These are phyloP conservation scores for Ophiostoma sp. DNA, from an alignment of 2,329 filamentous ascomycete species.

Conservation along the genomic window DNA sequence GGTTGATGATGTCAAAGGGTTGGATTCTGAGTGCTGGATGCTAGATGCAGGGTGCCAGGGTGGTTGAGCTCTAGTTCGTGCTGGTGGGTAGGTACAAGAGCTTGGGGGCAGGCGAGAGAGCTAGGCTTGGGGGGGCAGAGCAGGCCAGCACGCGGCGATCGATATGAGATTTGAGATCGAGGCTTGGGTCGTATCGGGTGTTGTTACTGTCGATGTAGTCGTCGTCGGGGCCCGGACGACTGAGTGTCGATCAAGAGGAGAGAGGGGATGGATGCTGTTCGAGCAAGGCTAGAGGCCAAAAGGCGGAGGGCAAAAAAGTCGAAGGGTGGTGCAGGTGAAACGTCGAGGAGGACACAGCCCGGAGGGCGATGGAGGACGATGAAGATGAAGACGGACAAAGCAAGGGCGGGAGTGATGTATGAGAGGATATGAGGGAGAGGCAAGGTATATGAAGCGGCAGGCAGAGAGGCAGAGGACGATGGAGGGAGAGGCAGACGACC, in stretches of 20 bases:
- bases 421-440: constrained; percentile 7
- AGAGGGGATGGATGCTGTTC: neutral
- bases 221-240: neutral
- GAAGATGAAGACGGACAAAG: neutral
- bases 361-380: neutral
- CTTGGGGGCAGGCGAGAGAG: neutral
- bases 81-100: neutral
- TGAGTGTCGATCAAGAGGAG: neutral
- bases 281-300: neutral
- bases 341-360: neutral
- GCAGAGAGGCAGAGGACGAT: neutral
- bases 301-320: neutral
- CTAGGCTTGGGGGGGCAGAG: neutral
- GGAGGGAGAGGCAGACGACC: neutral
- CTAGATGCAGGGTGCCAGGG: neutral
- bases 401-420: neutral
- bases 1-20: neutral
- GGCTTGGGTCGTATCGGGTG: neutral
- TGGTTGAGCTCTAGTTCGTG: neutral
- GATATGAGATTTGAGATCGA: neutral
- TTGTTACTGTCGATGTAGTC: neutral
- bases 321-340: neutral
- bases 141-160: neutral
- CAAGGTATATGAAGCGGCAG: neutral
- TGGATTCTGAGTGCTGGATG: neutral